Conservation (phyloP, 345 rosid genomes). For the Excoecaria cochinchinensis region DNA sequence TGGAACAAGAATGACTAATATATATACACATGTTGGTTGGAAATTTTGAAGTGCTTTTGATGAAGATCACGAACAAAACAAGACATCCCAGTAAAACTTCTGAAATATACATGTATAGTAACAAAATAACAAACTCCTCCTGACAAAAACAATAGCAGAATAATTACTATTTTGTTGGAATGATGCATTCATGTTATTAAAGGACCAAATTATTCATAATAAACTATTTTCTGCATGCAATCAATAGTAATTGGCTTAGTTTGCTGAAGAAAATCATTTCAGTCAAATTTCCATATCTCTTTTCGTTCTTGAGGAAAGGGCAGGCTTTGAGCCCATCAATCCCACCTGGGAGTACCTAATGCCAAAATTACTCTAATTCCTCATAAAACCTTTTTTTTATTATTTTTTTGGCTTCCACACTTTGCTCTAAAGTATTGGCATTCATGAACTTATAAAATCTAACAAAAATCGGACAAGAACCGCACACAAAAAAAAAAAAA, state of each 20-base stretch:
- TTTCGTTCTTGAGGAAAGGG: background rate
- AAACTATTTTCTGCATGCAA: background rate
- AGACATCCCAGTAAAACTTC: background rate
- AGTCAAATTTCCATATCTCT: background rate
- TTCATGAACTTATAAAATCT: background rate
- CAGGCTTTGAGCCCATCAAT: background rate
- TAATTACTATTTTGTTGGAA: too few species aligned
- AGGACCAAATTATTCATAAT: background rate
- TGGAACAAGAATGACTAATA: background rate
- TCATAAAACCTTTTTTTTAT: background rate
- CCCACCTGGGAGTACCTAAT: background rate
- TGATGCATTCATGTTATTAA: background rate
- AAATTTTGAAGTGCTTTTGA: constrained; percentile 2
- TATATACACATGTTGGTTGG: background rate
- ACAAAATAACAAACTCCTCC: background rate
- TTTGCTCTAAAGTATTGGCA: background rate
- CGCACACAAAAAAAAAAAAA: background rate
- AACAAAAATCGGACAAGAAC: background rate
- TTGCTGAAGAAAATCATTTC: background rate
- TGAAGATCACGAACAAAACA: background rate
- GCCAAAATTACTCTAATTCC: background rate
- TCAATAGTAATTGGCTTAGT: background rate
- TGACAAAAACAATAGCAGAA: background rate
- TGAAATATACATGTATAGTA: background rate
- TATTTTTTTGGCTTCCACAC: background rate